phyloP scores from a whole-genome alignment of 108 stramenopile species.

The Asterionellopsis glacialis region DNA sequence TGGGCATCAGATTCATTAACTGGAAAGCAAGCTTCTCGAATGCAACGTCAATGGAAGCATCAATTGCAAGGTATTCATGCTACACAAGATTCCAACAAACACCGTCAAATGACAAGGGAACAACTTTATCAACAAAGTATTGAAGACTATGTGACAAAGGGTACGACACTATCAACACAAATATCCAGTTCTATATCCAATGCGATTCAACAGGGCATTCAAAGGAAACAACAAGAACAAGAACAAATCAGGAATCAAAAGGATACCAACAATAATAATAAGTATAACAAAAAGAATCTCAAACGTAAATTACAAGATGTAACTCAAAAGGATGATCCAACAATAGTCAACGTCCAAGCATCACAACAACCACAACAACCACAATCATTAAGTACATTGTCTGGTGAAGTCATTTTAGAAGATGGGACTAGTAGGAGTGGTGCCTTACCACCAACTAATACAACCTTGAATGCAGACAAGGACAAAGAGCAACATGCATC shows the following conservation, averaged over 20 bases:
- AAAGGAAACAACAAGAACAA: conserved; percentile 15
- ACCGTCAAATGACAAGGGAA: conserved; percentile 48
- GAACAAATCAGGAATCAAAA: background rate
- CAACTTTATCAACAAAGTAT: conserved; percentile 36
- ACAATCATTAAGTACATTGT: conserved; percentile 54
- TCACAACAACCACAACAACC: conserved; percentile 3
- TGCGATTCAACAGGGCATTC: conserved; percentile 55
- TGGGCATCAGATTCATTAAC: conserved; percentile 80
- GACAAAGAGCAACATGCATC: no score
- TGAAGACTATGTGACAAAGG: conserved; percentile 51
- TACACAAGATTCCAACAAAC: conserved; percentile 34
- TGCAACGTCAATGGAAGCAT: conserved; percentile 56
- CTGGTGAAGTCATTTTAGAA: conserved; percentile 59
- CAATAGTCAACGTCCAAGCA: conserved; percentile 10
- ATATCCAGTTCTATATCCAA: conserved; percentile 23
- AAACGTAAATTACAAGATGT: conserved; percentile 15
- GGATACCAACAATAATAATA: background rate
- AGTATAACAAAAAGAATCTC: no score
- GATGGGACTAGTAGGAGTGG: conserved; percentile 10
- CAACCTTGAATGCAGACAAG: background rate
- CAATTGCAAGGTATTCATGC: conserved; percentile 32
- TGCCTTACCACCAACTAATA: background rate
- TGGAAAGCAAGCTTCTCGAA: conserved; percentile 56
- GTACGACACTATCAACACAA: conserved; percentile 13
- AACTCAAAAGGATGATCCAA: background rate